Conservation (phyloP, 495 filamentous ascomycete genomes). For the Neurospora sp. region DNA sequence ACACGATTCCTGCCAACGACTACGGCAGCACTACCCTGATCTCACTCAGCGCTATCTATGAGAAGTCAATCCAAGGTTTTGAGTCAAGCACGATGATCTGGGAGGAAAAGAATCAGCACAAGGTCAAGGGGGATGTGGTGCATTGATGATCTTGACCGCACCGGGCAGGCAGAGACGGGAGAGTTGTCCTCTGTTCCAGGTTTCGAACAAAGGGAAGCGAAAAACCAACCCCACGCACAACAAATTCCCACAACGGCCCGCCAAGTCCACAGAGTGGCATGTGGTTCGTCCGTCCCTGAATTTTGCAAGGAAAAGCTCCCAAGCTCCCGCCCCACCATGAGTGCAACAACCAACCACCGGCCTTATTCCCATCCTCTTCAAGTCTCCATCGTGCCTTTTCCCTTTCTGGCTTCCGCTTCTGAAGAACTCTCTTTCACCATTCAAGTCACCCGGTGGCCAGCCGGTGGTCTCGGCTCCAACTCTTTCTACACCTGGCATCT, state of each 20-base stretch:
- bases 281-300: background rate
- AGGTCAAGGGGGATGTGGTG: background rate
- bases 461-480: background rate
- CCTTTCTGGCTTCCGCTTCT: background rate
- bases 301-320: background rate
- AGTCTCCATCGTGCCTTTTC: background rate
- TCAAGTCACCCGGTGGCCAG: background rate
- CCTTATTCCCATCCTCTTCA: background rate
- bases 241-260: background rate
- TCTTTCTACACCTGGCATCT: background rate
- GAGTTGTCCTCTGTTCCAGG: background rate
- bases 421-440: background rate
- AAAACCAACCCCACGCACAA: background rate
- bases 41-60: background rate
- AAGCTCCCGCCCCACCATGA: background rate
- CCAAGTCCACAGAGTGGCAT: background rate
- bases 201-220: background rate
- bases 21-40: background rate
- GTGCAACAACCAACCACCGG: background rate
- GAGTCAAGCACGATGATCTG: background rate
- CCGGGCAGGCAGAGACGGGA: background rate
- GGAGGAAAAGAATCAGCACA: background rate
- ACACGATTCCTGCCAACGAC: background rate
- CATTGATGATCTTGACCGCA: background rate
- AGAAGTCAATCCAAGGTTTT: background rate